These are phyloP conservation scores for Scheffersomyces coipomensis DNA, from an alignment of 805 yeast genomes.

Conservation along the genomic window DNA sequence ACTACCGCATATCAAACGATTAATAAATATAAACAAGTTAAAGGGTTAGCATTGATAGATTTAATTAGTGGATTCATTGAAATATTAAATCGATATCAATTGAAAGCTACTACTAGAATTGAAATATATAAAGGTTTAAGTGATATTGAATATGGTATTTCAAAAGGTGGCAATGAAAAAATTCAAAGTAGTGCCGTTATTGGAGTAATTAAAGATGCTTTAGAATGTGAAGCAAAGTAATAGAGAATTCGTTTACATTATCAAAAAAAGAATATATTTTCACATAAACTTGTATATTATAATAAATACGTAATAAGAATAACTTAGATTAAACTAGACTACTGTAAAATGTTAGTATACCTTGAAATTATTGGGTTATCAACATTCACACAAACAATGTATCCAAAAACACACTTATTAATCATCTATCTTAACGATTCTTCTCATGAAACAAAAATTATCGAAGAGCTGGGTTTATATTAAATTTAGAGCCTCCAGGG, in stretches of 20 bases:
- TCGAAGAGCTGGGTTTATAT: slow-evolving; percentile 27
- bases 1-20: slow-evolving; percentile 69
- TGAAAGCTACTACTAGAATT: slow-evolving; percentile 61
- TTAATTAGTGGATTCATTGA: slow-evolving; percentile 73
- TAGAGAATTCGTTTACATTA: too few relatives aligned
- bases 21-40: slow-evolving; percentile 58
- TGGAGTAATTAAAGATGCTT: slow-evolving; percentile 74
- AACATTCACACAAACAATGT: too few relatives aligned
- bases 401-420: too few relatives aligned
- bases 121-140: slow-evolving; percentile 68
- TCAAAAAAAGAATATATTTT: too few relatives aligned
- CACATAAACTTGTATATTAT: too few relatives aligned
- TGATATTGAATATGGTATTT: slow-evolving; percentile 87
- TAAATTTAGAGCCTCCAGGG: slow-evolving; percentile 20
- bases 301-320: too few relatives aligned
- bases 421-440: slow-evolving; percentile 18
- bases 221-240: slow-evolving; percentile 33
- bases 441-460: slow-evolving; percentile 23
- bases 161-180: slow-evolving; percentile 90
- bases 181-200: slow-evolving; percentile 88
- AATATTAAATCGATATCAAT: slow-evolving; percentile 64
- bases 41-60: slow-evolving; percentile 91
- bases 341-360: too few relatives aligned
- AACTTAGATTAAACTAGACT: too few relatives aligned
- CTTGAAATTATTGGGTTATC: too few relatives aligned